A percentile compares a stretch with the other conserved stretches of the same genome.
Conservation (phyloP, 805 yeast genomes). For the Ogataea parapolymorpha region DNA sequence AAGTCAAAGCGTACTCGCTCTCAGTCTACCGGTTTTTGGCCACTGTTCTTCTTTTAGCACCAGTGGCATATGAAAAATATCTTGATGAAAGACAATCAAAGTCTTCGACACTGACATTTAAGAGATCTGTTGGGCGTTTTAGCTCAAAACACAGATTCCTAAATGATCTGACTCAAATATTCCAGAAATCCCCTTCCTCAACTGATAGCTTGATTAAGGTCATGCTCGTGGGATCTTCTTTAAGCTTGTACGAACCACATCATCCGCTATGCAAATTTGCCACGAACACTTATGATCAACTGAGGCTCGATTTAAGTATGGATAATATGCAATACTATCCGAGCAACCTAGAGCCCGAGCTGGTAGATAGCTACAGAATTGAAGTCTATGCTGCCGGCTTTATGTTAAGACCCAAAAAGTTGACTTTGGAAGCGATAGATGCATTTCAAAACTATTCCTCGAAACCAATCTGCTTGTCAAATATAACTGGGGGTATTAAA, state of each 20-base stretch:
- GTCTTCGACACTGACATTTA: constrained; percentile 22
- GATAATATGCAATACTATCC: constrained; percentile 27
- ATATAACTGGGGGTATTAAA: constrained; percentile 26
- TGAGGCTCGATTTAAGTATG: constrained; percentile 29
- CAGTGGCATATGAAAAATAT: constrained; percentile 30
- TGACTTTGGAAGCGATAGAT: constrained; percentile 13
- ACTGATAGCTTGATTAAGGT: constrained; percentile 33
- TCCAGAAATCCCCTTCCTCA: constrained; percentile 24
- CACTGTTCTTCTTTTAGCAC: constrained; percentile 32
- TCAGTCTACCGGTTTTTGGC: constrained; percentile 34
- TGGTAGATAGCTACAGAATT: constrained; percentile 23
- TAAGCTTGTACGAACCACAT: constrained; percentile 24
- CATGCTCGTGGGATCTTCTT: constrained; percentile 33
- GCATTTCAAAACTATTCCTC: constrained; percentile 17
- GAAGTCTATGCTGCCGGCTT: constrained; percentile 26
- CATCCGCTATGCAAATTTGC: constrained; percentile 32
- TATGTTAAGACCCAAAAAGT: constrained; percentile 19
- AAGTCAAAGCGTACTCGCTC: constrained; percentile 27
- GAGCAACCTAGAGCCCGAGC: constrained; percentile 15
- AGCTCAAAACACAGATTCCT: constrained; percentile 27
- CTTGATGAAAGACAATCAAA: constrained; percentile 21
- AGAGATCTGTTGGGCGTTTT: constrained; percentile 22
- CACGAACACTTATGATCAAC: constrained; percentile 18
- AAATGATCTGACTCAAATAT: constrained; percentile 21
- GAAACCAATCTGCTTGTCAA: constrained; percentile 15